Percentiles rank a stretch among this genome's conserved stretches.
Conservation (phyloP, 805 yeast species). For the Pichia membranifaciens region DNA sequence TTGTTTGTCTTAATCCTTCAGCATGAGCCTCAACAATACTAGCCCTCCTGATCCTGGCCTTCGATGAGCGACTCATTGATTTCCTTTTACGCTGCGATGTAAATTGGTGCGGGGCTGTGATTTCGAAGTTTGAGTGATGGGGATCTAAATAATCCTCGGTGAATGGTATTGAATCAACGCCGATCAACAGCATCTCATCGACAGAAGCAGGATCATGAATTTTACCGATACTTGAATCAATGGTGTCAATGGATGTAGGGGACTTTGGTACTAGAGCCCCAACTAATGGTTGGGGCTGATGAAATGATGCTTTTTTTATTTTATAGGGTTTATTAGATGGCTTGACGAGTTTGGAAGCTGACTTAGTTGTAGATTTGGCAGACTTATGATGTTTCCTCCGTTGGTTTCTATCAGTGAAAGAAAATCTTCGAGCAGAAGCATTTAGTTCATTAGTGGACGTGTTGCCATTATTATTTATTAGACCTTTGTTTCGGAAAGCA, state of each 20-base stretch:
- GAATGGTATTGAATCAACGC: constrained; percentile 7
- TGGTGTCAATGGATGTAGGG: background rate
- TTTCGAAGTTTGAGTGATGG: constrained; percentile 5
- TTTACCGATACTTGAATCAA: background rate
- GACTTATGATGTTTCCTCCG: constrained; percentile 13
- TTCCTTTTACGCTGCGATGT: constrained; percentile 5
- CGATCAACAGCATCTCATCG: constrained; percentile 12
- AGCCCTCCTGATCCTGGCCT: constrained; percentile 48
- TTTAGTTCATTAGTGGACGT: background rate
- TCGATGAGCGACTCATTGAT: constrained; percentile 15
- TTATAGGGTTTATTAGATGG: background rate
- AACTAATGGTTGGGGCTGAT: background rate
- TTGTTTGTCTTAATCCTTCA: constrained; percentile 71
- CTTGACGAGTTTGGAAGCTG: constrained; percentile 16
- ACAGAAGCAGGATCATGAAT: background rate
- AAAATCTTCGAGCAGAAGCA: constrained; percentile 19
- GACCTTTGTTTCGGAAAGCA: constrained; percentile 76
- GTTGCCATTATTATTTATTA: background rate
- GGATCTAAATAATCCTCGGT: background rate
- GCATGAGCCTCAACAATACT: constrained; percentile 69
- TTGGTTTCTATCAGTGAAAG: constrained; percentile 19
- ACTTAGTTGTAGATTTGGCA: constrained; percentile 12
- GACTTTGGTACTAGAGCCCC: background rate
- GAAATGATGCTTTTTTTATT: background rate
- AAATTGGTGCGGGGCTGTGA: constrained; percentile 4